A percentile compares a stretch with the other conserved stretches of the same genome.
Conservation (phyloP, 2,329 filamentous ascomycete species). For the Alternaria brassicicola region DNA sequence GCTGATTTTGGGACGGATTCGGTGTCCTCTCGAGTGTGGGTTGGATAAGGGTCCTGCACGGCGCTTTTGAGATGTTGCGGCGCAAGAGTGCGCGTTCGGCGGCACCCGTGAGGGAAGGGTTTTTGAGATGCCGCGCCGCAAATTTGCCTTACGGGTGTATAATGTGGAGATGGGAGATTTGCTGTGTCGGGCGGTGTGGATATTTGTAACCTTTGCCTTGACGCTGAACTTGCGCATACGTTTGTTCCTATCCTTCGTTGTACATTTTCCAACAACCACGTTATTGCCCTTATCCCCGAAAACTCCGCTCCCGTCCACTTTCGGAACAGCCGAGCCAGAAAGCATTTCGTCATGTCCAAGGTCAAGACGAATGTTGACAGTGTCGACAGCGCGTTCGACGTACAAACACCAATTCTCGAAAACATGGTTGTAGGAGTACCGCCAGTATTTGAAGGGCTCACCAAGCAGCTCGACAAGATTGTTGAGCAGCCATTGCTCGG, state of each 20-base stretch:
- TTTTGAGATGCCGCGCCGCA: slow-evolving; percentile 1
- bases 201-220: background rate
- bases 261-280: background rate
- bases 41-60: background rate
- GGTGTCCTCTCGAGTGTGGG: background rate
- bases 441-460: slow-evolving; percentile 46
- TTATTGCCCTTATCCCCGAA: slow-evolving; percentile 13
- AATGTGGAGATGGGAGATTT: background rate
- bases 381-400: slow-evolving; percentile 28
- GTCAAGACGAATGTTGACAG: slow-evolving; percentile 14
- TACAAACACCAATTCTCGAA: slow-evolving; percentile 43
- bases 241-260: background rate
- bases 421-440: slow-evolving; percentile 48
- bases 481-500: slow-evolving; percentile 44
- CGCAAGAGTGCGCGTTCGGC: slow-evolving; percentile 2
- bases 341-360: slow-evolving; percentile 26
- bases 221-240: background rate
- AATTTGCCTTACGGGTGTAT: background rate
- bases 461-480: slow-evolving; percentile 42
- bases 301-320: slow-evolving; percentile 18
- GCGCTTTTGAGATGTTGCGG: slow-evolving; percentile 7
- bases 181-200: background rate
- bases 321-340: slow-evolving; percentile 10
- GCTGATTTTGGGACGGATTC: slow-evolving; percentile 9
- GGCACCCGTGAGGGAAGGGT: background rate